phyloP scores from a whole-genome alignment of 345 rosid genomes.

The Sonneratia caseolaris region DNA sequence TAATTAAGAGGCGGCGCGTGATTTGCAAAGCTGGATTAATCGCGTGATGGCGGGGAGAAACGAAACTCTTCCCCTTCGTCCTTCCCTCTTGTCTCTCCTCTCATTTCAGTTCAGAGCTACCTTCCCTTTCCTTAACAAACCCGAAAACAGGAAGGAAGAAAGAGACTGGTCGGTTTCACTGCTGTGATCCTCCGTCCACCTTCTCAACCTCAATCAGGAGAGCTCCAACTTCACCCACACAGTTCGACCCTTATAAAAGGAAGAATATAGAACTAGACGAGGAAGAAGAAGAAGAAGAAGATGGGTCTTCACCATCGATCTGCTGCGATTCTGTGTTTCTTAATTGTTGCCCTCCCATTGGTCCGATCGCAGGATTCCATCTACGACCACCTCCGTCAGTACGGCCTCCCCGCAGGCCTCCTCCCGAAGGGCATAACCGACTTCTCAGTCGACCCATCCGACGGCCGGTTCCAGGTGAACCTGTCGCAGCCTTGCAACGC shows the following conservation, averaged over 20 bases:
- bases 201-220: neutral
- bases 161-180: neutral
- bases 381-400: constrained; percentile 37
- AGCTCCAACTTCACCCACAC: neutral
- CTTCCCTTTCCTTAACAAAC: neutral
- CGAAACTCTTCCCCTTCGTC: neutral
- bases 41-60: neutral
- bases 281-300: neutral
- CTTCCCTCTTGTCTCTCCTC: no score
- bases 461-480: constrained; percentile 47
- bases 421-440: constrained; percentile 64
- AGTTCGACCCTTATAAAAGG: neutral
- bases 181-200: neutral
- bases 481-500: constrained; percentile 66
- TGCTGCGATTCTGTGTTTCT: neutral
- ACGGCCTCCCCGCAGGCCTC: constrained; percentile 66
- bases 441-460: constrained; percentile 36
- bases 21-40: neutral
- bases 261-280: neutral
- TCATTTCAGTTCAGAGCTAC: neutral
- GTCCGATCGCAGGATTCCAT: constrained; percentile 10
- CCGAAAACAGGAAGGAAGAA: neutral
- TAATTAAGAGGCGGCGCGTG: neutral
- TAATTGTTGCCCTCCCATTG: neutral
- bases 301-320: neutral